These are phyloP conservation scores for Acer campestre DNA, from an alignment of 345 rosid genomes.

Conservation along the genomic window DNA sequence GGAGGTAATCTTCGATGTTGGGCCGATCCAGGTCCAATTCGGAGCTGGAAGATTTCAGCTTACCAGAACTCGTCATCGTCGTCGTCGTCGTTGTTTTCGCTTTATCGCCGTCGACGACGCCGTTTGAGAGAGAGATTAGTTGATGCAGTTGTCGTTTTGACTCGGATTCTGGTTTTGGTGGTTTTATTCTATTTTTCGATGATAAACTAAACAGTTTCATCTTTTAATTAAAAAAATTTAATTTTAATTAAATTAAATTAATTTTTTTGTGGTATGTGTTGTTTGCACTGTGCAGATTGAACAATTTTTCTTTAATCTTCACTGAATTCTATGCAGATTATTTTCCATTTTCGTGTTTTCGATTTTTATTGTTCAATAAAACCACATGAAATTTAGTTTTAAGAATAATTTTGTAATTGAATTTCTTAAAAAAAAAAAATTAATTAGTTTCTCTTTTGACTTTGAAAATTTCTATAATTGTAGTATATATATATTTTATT, in stretches of 20 bases:
- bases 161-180: not conserved
- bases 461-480: too few relatives aligned
- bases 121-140: not conserved
- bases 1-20: constrained; percentile 94
- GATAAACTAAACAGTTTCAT: not conserved
- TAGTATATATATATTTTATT: too few relatives aligned
- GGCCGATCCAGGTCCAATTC: constrained; percentile 87
- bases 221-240: not conserved
- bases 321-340: too few relatives aligned
- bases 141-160: not conserved
- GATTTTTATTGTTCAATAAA: too few relatives aligned
- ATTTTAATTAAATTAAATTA: not conserved
- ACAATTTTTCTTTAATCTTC: too few relatives aligned
- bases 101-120: too few relatives aligned
- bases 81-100: not conserved
- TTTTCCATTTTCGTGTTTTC: too few relatives aligned
- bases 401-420: too few relatives aligned
- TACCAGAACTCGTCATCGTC: constrained; percentile 24
- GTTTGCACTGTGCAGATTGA: not conserved
- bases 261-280: not conserved
- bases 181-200: not conserved
- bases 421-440: too few relatives aligned
- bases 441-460: too few relatives aligned
- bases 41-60: constrained; percentile 62
- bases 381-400: too few relatives aligned